Evolutionary conservation across 1,284 basidiomycete species (phyloP).

Genomic region (Quambalaria eucalypti): DNA sequence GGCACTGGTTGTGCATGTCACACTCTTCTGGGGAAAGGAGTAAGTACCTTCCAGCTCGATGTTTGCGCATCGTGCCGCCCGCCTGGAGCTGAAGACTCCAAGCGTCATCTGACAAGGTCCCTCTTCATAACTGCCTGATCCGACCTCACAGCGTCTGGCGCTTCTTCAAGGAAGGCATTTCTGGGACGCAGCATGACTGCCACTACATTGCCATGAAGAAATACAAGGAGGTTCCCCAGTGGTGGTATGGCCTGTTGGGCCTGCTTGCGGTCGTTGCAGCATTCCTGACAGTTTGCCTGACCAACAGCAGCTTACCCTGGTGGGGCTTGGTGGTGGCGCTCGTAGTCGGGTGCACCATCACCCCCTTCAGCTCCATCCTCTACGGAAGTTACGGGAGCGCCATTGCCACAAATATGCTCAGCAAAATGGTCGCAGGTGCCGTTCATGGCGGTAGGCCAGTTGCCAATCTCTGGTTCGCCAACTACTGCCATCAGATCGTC

Average conservation of each 20-base stretch:
- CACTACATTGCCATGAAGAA: constrained; percentile 29
- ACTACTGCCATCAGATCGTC: constrained; percentile 22
- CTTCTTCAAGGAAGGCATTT: not conserved
- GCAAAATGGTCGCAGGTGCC: constrained; percentile 26
- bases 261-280: constrained; percentile 15
- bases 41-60: too few species aligned
- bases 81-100: too few species aligned
- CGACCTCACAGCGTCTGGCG: too few species aligned
- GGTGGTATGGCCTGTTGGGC: constrained; percentile 27
- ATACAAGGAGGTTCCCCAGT: constrained; percentile 39
- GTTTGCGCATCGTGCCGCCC: too few species aligned
- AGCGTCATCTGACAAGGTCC: too few species aligned
- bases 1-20: constrained; percentile 57
- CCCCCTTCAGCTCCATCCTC: constrained; percentile 17
- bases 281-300: constrained; percentile 15
- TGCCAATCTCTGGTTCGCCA: constrained; percentile 26
- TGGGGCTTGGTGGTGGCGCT: constrained; percentile 21
- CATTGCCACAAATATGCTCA: constrained; percentile 19
- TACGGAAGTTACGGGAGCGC: constrained; percentile 19
- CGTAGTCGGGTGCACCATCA: constrained; percentile 15
- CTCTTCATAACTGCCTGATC: too few species aligned
- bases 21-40: constrained; percentile 51
- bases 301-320: constrained; percentile 24
- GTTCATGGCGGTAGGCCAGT: constrained; percentile 22
- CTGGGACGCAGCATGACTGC: not conserved